Percentiles rank a stretch among this genome's conserved stretches.
These are phyloP conservation scores for Pythium biforme DNA, from an alignment of 352 stramenopile species.

Conservation along the genomic window DNA sequence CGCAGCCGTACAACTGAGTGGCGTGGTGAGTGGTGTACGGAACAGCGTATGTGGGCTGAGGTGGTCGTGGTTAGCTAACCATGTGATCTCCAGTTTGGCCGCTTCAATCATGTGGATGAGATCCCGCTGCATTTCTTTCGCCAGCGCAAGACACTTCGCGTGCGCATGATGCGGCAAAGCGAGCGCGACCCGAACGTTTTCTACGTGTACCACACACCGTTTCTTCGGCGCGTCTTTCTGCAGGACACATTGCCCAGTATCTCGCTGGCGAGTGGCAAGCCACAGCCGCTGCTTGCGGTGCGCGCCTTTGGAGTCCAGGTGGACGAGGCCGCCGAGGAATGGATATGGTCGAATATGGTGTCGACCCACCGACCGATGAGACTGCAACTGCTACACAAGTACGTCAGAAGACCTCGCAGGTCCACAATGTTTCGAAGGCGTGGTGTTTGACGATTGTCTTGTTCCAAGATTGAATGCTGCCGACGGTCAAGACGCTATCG, in stretches of 20 bases:
- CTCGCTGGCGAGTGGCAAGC: slow-evolving; percentile 15
- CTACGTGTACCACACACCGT: slow-evolving; percentile 82
- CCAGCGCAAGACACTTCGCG: slow-evolving; percentile 67
- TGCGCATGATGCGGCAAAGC: slow-evolving; percentile 69
- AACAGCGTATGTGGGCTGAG: neutral
- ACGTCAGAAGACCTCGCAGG: neutral
- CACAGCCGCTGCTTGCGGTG: slow-evolving; percentile 47
- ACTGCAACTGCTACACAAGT: slow-evolving; percentile 59
- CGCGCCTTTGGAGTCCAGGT: slow-evolving; percentile 73
- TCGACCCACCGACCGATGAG: slow-evolving; percentile 65
- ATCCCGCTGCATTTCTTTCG: slow-evolving; percentile 65
- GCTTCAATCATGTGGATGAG: slow-evolving; percentile 53
- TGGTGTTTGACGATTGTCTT: no score
- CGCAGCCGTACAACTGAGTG: slow-evolving; percentile 50
- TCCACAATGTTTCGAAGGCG: no score
- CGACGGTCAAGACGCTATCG: slow-evolving; percentile 26
- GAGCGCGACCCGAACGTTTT: slow-evolving; percentile 67
- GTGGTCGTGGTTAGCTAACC: neutral
- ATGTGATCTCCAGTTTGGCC: slow-evolving; percentile 32
- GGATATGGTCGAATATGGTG: slow-evolving; percentile 64
- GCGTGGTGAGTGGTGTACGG: slow-evolving; percentile 33
- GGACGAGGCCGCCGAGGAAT: slow-evolving; percentile 65
- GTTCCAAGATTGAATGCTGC: neutral
- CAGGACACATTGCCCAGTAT: slow-evolving; percentile 51
- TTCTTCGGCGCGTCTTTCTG: slow-evolving; percentile 54